Conservation (phyloP, 1,284 basidiomycete species). For the Psilocybe mexicana region DNA sequence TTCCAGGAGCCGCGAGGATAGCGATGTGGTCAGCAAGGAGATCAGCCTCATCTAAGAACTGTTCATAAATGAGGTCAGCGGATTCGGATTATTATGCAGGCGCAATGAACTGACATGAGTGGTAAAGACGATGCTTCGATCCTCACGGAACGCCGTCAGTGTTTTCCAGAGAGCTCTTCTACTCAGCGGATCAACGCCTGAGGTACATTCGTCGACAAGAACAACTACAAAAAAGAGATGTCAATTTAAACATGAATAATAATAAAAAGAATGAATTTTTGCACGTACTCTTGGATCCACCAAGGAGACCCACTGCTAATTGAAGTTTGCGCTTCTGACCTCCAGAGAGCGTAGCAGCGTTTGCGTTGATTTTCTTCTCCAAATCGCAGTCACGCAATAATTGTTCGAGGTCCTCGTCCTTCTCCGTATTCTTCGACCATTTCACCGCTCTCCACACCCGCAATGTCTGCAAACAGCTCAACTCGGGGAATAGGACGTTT, state of each 20-base stretch:
- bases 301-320: constrained; percentile 77
- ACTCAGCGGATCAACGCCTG: constrained; percentile 79
- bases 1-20: constrained; percentile 75
- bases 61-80: constrained; percentile 2
- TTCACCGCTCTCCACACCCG: constrained; percentile 76
- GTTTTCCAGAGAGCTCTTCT: constrained; percentile 80
- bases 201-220: constrained; percentile 80
- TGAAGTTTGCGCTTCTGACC: constrained; percentile 85
- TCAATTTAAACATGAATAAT: background rate
- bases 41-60: constrained; percentile 83
- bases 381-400: constrained; percentile 74
- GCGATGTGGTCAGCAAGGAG: constrained; percentile 78
- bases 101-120: constrained; percentile 28
- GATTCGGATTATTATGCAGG: background rate
- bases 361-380: constrained; percentile 63
- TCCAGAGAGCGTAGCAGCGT: constrained; percentile 68
- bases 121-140: constrained; percentile 44
- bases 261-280: background rate
- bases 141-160: constrained; percentile 62
- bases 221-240: constrained; percentile 45
- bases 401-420: constrained; percentile 59
- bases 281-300: constrained; percentile 62
- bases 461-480: constrained; percentile 74
- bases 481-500: constrained; percentile 79
- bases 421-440: constrained; percentile 46